Percentiles rank a stretch among this genome's conserved stretches.
Evolutionary conservation across 2,329 filamentous ascomycete species (phyloP).

Genomic region (Trichoderma citrinoviride): DNA sequence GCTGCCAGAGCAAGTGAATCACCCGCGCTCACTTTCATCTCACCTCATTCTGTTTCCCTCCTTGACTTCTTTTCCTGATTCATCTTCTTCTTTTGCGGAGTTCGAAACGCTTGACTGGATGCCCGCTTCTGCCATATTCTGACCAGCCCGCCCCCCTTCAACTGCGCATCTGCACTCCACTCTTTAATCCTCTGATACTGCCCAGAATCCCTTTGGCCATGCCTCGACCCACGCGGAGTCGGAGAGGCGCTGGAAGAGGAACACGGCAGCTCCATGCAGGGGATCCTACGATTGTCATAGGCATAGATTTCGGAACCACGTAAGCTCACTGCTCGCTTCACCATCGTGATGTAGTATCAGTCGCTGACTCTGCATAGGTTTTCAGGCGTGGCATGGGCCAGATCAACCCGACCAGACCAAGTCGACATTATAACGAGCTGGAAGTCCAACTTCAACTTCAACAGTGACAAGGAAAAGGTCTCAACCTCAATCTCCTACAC

Average conservation of each 20-base stretch:
- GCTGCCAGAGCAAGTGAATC: neutral
- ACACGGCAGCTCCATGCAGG: neutral
- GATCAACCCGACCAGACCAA: slow-evolving; percentile 28
- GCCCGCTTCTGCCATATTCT: too few species aligned
- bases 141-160: too few species aligned
- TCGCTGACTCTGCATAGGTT: slow-evolving; percentile 29
- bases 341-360: neutral
- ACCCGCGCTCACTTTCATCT: neutral
- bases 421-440: slow-evolving; percentile 36
- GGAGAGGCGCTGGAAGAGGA: neutral
- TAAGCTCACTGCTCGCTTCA: slow-evolving; percentile 26
- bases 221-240: neutral
- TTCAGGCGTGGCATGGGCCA: slow-evolving; percentile 43
- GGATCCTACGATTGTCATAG: slow-evolving; percentile 34
- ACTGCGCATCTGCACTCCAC: neutral
- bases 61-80: neutral
- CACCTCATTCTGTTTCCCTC: neutral
- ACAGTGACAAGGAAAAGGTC: slow-evolving; percentile 34
- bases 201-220: neutral
- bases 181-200: too few species aligned
- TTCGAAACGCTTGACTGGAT: too few species aligned
- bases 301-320: slow-evolving; percentile 50
- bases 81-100: neutral
- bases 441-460: slow-evolving; percentile 26
- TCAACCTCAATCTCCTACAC: slow-evolving; percentile 32